Evolutionary conservation across 352 stramenopile genomes (phyloP), one percentile per base, ranked within the genome.

Genomic region (Globisporangium spiculum): DNA sequence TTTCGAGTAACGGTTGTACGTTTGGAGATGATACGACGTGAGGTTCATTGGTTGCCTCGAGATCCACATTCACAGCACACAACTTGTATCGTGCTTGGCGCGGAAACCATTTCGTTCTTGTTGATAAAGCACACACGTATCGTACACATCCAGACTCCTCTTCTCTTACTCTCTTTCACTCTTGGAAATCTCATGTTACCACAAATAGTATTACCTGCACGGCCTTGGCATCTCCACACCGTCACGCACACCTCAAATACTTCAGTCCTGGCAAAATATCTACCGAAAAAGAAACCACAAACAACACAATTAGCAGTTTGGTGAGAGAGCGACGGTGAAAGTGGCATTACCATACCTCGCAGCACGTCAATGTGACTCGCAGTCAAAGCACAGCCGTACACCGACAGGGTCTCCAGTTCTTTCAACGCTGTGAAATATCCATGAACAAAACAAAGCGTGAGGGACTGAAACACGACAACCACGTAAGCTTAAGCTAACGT

Each of bases 381-480:
- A 1, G 75, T 81, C 22, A 90, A 63, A 4, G 71, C 67, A 64
- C 80, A 88, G 1, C 81, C 81, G 32, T 90, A 90, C 8, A 90
- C 78, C 0, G 81, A 86, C 22, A 90, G 48, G 22, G 77, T 82
- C 63, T 84, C 69, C 54, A 90, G 62, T 27, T 84, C 66, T 70
- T 84, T 88, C 34, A 90, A 68, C 24, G 80, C 81, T 90, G 63
- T 10, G 30, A 12, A n/a, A 63, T 52, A 14, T 12, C 1, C 36
- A 14, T 6, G 0, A 27, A 71, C 8, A 34, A 60, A 4, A 32
- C 2, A 69, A 30, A 41, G 22, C 1, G 62, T 22, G 38, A n/a
- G 34, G 26, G 2, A n/a, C 22, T 12, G 12, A 18, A 9, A 18
- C 32, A 46, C 1, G 4, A 7, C 41, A n/a, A 22, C 41, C 41